These are phyloP conservation scores for Botrytis cinerea DNA, from an alignment of 2,329 filamentous ascomycete species.

Conservation along the genomic window DNA sequence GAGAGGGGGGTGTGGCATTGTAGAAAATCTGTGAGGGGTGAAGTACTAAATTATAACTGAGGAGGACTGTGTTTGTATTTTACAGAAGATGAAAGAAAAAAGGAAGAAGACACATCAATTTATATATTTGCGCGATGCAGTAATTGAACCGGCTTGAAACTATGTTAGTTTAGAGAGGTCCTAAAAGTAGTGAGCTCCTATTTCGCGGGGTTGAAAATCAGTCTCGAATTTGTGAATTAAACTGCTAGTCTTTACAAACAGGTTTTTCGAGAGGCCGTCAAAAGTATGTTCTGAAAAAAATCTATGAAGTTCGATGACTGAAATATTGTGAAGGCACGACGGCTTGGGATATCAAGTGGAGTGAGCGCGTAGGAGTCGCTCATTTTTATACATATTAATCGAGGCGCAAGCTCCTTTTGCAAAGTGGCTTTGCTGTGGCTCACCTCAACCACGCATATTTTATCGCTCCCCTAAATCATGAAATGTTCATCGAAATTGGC, in stretches of 20 bases:
- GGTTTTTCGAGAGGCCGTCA: too few relatives aligned
- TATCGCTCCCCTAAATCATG: too few relatives aligned
- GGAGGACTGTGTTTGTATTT: background rate
- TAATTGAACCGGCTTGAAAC: background rate
- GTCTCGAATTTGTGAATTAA: background rate
- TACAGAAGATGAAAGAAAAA: background rate
- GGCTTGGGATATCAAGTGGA: background rate
- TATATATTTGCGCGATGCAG: background rate
- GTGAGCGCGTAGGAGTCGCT: background rate
- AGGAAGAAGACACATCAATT: background rate
- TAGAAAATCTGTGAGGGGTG: rapidly evolving
- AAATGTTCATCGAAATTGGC: too few relatives aligned
- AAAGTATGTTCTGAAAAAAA: background rate
- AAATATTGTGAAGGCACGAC: background rate
- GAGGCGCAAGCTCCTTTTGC: background rate
- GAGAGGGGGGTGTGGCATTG: rapidly evolving
- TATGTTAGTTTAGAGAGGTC: too few relatives aligned
- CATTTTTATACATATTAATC: background rate
- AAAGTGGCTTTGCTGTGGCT: background rate
- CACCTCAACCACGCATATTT: background rate
- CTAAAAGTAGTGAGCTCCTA: background rate
- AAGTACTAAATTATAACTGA: background rate
- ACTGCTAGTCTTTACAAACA: too few relatives aligned
- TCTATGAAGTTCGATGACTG: background rate
- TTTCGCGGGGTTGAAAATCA: background rate